Evolutionary conservation across 2,329 filamentous ascomycete genomes (phyloP), one percentile per base, ranked within the genome.

Genomic region (Pseudogymnoascus sp.): DNA sequence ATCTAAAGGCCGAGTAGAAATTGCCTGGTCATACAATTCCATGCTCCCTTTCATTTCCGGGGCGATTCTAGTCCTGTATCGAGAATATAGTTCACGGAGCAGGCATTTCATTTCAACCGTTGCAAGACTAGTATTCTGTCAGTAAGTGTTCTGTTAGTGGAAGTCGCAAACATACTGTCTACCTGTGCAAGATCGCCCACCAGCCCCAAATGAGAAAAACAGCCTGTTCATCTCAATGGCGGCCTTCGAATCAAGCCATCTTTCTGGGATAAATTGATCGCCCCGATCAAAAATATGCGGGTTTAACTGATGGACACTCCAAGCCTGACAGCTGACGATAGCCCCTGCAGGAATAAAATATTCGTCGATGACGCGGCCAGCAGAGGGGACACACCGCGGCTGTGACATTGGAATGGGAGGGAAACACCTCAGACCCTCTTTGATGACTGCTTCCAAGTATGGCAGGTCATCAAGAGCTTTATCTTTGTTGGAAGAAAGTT

Each of bases 241-340:
- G 1, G 90, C 91, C 53, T 87, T 82, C 7, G 82, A 80, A 14
- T 82, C 85, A 67, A 96, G 83, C 93, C 93, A 97, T 68, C 93
- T 83, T 63, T 93, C 89, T 0, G 93, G 93, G 60, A 87, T 80
- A 71, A 93, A 97, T 5, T 74, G 76, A 65, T 96, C 89, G 0
- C 92, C 89, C 46, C 92, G 82, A 0, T 88, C 86, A 72, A 96
- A 97, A 1, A 91, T 88, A 63, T 86, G 80, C 9, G 76, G 72
- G 66, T 88, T 82, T 63, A 85, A 76, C 18, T 81, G 80, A 66
- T 88, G 83, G 36, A 86, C 77, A 9, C 84, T 86, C 69, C 81
- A 84, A 0, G 85, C 81, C 72, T 88, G 85, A 66, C 80, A 82
- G 70, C 84, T 86, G 60, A 86, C 84, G 42, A 85, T 78, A 0